phyloP scores from a whole-genome alignment of 345 rosid species.

The Citrus australasica region DNA sequence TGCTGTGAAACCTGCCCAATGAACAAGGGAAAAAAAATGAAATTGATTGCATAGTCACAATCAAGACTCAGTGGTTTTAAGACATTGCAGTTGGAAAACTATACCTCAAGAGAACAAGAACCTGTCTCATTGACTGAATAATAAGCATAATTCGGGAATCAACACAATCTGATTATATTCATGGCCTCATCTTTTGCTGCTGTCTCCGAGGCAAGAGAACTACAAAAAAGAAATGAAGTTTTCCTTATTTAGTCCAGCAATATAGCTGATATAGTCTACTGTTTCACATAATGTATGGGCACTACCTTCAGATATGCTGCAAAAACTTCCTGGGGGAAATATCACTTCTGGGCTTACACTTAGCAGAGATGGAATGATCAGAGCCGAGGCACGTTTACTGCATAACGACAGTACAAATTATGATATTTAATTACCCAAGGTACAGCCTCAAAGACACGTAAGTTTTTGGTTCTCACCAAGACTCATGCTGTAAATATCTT shows the following conservation, averaged over 20 bases:
- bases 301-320: slow-evolving; percentile 58
- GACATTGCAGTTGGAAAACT: not conserved
- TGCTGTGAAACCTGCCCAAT: slow-evolving; percentile 7
- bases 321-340: slow-evolving; percentile 51
- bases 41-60: not conserved
- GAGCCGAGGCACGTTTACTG: slow-evolving; percentile 55
- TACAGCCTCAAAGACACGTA: not conserved
- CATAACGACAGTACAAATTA: slow-evolving; percentile 7
- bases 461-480: not conserved
- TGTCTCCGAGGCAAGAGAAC: slow-evolving; percentile 50
- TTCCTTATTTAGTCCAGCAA: slow-evolving; percentile 8
- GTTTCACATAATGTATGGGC: not conserved
- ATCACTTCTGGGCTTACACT: slow-evolving; percentile 39
- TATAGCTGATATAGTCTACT: not conserved
- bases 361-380: slow-evolving; percentile 44
- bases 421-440: not conserved
- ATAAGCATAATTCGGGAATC: not conserved
- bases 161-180: not conserved
- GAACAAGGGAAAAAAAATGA: not conserved
- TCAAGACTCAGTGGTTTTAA: not conserved
- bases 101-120: slow-evolving; percentile 1
- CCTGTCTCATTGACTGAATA: slow-evolving; percentile 1
- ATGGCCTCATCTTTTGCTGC: slow-evolving; percentile 20
- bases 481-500: not conserved
- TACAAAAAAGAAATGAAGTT: slow-evolving; percentile 8